A percentile compares a stretch with the other conserved stretches of the same genome.
Evolutionary conservation across 352 stramenopile genomes (phyloP).

Genomic region (Phytophthora hybrid): DNA sequence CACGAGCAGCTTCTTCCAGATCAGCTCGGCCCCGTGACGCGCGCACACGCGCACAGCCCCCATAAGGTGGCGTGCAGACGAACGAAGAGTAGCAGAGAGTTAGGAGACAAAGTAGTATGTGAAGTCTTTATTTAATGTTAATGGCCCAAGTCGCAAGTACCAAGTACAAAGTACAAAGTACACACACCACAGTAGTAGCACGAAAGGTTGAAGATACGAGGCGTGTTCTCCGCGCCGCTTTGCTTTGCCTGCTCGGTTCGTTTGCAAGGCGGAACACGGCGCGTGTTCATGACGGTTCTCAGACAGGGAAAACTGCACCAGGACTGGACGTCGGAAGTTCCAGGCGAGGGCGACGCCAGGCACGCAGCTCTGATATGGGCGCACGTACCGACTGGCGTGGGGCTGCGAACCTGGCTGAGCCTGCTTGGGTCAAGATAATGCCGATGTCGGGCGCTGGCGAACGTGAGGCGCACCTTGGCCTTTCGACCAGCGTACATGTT

Average conservation of each 20-base stretch:
- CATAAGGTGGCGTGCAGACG: conserved; percentile 4
- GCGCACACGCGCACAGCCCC: background rate
- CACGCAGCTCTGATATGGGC: conserved; percentile 21
- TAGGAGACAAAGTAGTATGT: conserved; percentile 35
- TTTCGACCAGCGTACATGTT: background rate
- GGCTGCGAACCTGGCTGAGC: conserved; percentile 15
- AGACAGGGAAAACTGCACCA: background rate
- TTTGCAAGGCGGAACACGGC: conserved; percentile 13
- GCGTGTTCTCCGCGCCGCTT: too few species aligned
- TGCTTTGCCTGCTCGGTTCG: background rate
- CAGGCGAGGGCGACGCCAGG: background rate
- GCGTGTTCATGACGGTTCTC: too few species aligned
- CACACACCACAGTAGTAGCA: too few species aligned
- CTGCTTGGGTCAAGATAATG: conserved; percentile 15
- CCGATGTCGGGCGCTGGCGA: background rate
- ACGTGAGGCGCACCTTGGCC: too few species aligned
- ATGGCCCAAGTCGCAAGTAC: background rate
- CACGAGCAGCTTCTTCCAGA: conserved; percentile 74
- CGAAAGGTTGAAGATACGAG: too few species aligned
- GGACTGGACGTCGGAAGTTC: background rate
- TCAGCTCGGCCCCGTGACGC: conserved; percentile 60
- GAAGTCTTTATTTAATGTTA: conserved; percentile 16
- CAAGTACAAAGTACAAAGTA: background rate
- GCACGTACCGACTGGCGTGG: conserved; percentile 21
- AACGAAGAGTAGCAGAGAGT: conserved; percentile 16